These are phyloP conservation scores for Fusarium keratoplasticum DNA, from an alignment of 2,329 filamentous ascomycete species.

Conservation along the genomic window DNA sequence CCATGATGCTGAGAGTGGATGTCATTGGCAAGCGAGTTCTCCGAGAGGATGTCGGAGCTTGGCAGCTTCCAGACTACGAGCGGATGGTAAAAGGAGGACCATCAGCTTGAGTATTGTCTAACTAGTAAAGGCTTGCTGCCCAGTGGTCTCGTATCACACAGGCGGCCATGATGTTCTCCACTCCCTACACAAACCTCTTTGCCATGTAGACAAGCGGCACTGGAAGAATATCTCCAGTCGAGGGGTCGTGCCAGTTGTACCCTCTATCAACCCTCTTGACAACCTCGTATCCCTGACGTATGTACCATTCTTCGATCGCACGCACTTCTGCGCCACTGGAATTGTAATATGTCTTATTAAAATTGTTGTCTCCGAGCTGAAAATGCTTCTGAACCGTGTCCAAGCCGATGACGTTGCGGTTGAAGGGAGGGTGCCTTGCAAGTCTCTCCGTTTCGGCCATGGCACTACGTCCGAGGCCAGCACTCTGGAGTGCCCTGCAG, in stretches of 20 bases:
- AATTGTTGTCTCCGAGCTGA: background rate
- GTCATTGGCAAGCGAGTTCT: background rate
- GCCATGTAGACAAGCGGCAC: background rate
- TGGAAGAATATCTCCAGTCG: background rate
- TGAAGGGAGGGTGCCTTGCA: background rate
- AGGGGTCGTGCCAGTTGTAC: background rate
- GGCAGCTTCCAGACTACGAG: background rate
- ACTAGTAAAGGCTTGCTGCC: too few species aligned
- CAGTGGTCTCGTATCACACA: too few species aligned
- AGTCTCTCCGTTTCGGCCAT: background rate
- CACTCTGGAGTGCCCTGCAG: background rate
- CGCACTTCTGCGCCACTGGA: background rate
- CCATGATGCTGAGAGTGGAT: background rate
- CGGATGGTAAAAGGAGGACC: background rate
- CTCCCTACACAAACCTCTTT: background rate
- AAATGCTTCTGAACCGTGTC: background rate
- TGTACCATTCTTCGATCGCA: background rate
- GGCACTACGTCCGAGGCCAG: background rate
- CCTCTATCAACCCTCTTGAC: background rate
- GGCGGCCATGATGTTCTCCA: background rate
- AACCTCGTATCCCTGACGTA: background rate
- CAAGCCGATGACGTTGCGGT: background rate
- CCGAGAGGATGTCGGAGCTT: background rate
- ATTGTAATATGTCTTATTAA: fast-evolving
- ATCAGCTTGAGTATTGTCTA: too few species aligned